Evolutionary conservation across 2,329 filamentous ascomycete genomes (phyloP).

Genomic region (Dactylellina parvicollis): DNA sequence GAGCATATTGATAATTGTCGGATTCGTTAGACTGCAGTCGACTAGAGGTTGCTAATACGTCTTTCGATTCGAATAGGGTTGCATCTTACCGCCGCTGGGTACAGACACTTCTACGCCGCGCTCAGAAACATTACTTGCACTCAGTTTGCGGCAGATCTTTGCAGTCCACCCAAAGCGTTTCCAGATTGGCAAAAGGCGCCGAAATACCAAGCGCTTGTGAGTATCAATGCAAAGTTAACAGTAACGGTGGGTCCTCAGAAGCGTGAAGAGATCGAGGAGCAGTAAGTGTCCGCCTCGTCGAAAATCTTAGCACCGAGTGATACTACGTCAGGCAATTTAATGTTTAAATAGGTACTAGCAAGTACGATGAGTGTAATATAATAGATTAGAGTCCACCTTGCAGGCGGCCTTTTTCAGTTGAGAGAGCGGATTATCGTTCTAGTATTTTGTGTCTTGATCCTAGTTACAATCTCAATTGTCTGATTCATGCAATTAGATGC

Average conservation of each 20-base stretch:
- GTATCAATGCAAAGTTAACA: too few relatives aligned
- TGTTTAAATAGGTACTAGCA: too few relatives aligned
- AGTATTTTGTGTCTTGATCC: not conserved
- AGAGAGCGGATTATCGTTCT: not conserved
- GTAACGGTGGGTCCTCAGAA: not conserved
- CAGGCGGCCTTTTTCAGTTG: not conserved
- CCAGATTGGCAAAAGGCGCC: conserved; percentile 1
- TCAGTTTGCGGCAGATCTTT: not conserved
- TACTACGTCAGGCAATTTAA: not conserved
- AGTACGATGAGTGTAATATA: not conserved
- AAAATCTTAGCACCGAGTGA: not conserved
- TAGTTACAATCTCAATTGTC: not conserved
- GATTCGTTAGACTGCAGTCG: too few relatives aligned
- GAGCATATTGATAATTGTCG: too few relatives aligned
- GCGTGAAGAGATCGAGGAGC: not conserved
- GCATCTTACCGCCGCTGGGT: conserved; percentile 9
- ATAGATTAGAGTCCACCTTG: not conserved
- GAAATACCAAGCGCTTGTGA: not conserved
- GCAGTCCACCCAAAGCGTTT: conserved; percentile 4
- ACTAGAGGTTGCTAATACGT: not conserved
- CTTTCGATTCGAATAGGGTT: not conserved
- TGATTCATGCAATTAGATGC: not conserved
- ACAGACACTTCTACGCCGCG: not conserved
- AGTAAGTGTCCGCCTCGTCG: not conserved
- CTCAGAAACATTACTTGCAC: conserved; percentile 9